Base-by-base conservation (phyloP, 148 eudicot genomes). In the Nepenthes gracilis region DNA sequence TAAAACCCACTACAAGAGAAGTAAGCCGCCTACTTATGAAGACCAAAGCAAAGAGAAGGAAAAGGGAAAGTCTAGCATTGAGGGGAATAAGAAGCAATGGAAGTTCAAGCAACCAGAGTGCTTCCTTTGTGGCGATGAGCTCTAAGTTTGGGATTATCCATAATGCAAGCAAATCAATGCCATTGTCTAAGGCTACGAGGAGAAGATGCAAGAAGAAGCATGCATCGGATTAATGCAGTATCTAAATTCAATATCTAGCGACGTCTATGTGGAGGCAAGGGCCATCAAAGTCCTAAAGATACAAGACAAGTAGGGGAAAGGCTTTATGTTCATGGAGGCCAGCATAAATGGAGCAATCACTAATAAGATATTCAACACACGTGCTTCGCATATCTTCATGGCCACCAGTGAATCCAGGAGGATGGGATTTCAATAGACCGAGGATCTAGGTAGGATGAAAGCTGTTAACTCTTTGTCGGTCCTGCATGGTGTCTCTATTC, bases 331-430 rank as follows among this genome's bases (percentile, higher is more conserved):
- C 12, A 36, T 55, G 2, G 2, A 35, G 8, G 6, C 58, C 58
- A 55, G 8, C 3, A n/a, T 55, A 2, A 55, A 33, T 55, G 58
- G 58, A 1, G 36, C 2, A 6, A 10, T 11, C 36, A 55, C 4
- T 23, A 23, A 23, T 23, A 0, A 23, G 23, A 23, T 23, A 23
- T 23, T 23, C 23, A 23, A 23, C 23, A 23, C 58, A 55, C 12
- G 1, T 11, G 58, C 58, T 2, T 33, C 36, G 0, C 58, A 61
- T 47, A 47, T 2, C 36, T 73, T 63, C 38, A 57, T 64, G 50
- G 64, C 64, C 2, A 48, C 63, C n/a, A 64, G 55, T 4, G 14
- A 47, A 14, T 37, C 55, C 43, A 50, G 14, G 12, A 35, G 33
- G 57, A 12, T 62, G 9, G 65, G 43, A 23, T 5, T 62, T 2